phyloP scores from a whole-genome alignment of 2,329 filamentous ascomycete species.

The Pseudogymnoascus sp. region DNA sequence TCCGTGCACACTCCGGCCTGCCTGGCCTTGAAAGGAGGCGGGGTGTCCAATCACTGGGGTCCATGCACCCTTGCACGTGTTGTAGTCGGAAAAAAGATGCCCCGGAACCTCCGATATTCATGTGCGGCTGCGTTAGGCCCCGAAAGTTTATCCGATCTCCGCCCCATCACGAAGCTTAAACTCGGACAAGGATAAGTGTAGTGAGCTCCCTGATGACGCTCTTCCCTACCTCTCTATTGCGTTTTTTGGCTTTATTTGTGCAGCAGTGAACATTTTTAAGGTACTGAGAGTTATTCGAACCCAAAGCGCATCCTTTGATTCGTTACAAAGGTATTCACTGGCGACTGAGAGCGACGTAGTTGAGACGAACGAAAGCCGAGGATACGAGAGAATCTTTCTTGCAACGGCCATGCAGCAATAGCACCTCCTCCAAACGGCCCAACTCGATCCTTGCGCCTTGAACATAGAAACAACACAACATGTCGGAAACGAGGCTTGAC shows the following conservation, averaged over 20 bases:
- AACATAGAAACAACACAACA: not conserved
- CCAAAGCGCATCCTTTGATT: not conserved
- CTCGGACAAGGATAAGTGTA: not conserved
- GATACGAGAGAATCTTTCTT: not conserved
- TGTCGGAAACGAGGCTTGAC: constrained; percentile 38
- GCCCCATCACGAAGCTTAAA: constrained; percentile 5
- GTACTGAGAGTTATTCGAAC: not conserved
- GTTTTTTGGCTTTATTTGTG: not conserved
- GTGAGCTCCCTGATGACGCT: not conserved
- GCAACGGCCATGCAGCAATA: constrained; percentile 3
- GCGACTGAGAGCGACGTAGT: not conserved
- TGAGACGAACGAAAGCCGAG: not conserved
- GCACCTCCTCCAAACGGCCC: not conserved
- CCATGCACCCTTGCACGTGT: constrained; percentile 7
- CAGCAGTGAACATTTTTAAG: not conserved
- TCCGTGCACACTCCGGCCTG: not conserved
- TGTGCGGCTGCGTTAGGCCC: not conserved
- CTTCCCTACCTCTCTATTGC: not conserved
- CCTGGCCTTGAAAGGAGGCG: not conserved
- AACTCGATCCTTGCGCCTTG: not conserved
- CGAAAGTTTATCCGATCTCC: not conserved
- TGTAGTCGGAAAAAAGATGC: not conserved
- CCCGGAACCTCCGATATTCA: not conserved
- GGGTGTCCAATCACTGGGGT: constrained; percentile 6
- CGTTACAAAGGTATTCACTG: not conserved